Base-by-base conservation (phyloP, 2,329 filamentous ascomycete genomes). In the Fusarium tupiense region DNA sequence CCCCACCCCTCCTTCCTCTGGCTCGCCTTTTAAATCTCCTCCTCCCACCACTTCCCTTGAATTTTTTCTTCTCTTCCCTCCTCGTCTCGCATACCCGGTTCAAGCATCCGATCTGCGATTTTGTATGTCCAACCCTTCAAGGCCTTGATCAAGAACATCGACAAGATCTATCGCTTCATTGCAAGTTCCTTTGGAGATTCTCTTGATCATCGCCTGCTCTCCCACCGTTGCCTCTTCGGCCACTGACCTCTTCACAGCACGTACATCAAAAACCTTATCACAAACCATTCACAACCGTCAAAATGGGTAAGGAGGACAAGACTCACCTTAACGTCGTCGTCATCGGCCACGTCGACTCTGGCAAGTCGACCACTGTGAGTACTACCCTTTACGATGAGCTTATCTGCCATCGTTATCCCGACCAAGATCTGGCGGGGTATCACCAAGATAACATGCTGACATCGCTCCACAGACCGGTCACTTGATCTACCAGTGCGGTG, bases 401-500 rank as follows among this genome's bases (percentile, higher is more conserved):
- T 40, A 58, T 47, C 31, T 47, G 33, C 33, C 52, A 44, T 46
- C 54, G 57, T 44, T 44, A 63, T 64, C 72, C 73, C 61, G 72
- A 47, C 52, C 75, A 64, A 17, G 6, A 71, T 31, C 19, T 58
- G 56, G 43, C 35, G 73, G 64, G 74, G 73, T 46, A 35, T 31
- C 7, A 24, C 12, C 22, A 10, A 41, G 17, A 35, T 44, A 63
- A 31, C 1, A 67, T 74, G 69, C 78, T 78, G 66, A 82, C 71
- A 81, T 71, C 80, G 74, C 79, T 80, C 20, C 79, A 82, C 81
- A 86, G 86, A 93, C 87, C 82, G 91, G 92, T 87, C 92, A 96
- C 91, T 92, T 99, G 92, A 98, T 99, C 94, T 98, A 98, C 95
- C 96, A 99, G 93, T 98, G 96, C 91, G 96, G 96, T 93, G 96